phyloP scores from a whole-genome alignment of 495 filamentous ascomycete genomes.

The Elasticomyces elasticus region DNA sequence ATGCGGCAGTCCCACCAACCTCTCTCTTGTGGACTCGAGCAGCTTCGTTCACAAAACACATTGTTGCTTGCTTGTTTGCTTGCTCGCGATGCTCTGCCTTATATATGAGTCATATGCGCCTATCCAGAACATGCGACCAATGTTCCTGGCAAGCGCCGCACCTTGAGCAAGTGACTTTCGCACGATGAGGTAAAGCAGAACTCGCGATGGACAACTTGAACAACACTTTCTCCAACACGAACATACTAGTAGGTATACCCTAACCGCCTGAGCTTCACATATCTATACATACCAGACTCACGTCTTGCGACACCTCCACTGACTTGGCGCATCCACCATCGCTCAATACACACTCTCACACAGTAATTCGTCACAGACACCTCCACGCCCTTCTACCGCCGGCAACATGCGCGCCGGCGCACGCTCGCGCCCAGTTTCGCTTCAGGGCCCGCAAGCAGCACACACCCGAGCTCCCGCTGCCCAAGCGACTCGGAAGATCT shows the following conservation, averaged over 20 bases:
- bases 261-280: not conserved
- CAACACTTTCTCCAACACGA: not conserved
- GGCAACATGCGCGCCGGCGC: conserved; percentile 15
- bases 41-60: not conserved
- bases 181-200: not conserved
- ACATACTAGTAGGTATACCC: not conserved
- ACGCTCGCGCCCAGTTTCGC: conserved; percentile 13
- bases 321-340: not conserved
- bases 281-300: not conserved
- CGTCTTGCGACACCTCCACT: not conserved
- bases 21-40: not conserved
- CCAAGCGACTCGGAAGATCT: conserved; percentile 46
- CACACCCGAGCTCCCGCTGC: conserved; percentile 13
- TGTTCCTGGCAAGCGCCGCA: not conserved
- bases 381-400: conserved; percentile 1
- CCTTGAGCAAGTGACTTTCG: not conserved
- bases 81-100: not conserved
- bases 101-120: not conserved
- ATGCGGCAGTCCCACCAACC: not conserved
- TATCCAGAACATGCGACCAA: not conserved
- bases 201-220: not conserved
- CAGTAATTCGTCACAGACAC: conserved; percentile 12
- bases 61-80: not conserved
- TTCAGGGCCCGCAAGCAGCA: conserved; percentile 15
- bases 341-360: not conserved